These are phyloP conservation scores for Pilobolus umbonatus DNA, from an alignment of 192 early-diverging fungal genomes.

Conservation along the genomic window DNA sequence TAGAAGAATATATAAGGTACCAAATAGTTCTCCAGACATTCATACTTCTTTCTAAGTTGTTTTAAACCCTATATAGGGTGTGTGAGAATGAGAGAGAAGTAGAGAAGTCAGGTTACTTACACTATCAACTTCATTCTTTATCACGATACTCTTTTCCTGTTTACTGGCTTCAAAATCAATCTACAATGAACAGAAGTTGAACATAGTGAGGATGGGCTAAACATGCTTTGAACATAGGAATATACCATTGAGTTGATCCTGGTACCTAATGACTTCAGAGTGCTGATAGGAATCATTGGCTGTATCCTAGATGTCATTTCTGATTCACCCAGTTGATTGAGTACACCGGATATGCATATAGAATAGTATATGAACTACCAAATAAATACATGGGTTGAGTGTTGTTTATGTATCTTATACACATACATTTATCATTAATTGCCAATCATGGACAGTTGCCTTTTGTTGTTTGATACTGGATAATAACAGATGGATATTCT, in stretches of 20 bases:
- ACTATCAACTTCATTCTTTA: constrained; percentile 49
- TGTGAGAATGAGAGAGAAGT: neutral
- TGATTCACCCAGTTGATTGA: constrained; percentile 20
- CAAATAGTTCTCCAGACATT: constrained; percentile 63
- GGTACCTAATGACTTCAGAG: too few species aligned
- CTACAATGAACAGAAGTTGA: too few species aligned
- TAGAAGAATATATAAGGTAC: constrained; percentile 23
- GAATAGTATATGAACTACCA: constrained; percentile 57
- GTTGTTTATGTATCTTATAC: too few species aligned
- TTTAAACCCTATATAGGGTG: constrained; percentile 57
- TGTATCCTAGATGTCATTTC: too few species aligned
- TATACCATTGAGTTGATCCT: too few species aligned
- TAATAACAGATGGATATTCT: constrained; percentile 25
- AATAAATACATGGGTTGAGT: too few species aligned
- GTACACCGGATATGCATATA: constrained; percentile 41
- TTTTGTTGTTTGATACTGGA: constrained; percentile 42
- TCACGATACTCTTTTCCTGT: constrained; percentile 50
- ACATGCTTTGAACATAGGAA: too few species aligned
- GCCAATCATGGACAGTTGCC: constrained; percentile 52
- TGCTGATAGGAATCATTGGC: too few species aligned
- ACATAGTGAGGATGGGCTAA: too few species aligned
- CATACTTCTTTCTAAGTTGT: constrained; percentile 57
- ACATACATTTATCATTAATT: constrained; percentile 50
- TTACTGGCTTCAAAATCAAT: constrained; percentile 70
- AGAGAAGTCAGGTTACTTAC: constrained; percentile 13